Evolutionary conservation across 768 basidiomycete species (phyloP).

Genomic region (Podaxis rugospora): DNA sequence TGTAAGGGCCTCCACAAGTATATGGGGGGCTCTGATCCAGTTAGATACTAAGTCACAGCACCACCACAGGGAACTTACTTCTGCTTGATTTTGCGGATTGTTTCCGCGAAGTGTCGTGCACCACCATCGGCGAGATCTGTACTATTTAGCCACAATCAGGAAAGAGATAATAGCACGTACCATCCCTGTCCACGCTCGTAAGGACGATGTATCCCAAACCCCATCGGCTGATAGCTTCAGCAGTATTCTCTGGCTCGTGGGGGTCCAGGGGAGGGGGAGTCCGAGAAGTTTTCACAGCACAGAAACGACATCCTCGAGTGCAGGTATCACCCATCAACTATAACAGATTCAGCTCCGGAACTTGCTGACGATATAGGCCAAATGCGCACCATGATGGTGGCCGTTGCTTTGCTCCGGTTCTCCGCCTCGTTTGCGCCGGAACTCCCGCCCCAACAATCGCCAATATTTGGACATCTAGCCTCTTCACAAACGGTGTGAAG

Average conservation of each 20-base stretch:
- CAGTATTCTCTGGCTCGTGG: conserved; percentile 97
- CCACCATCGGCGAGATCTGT: conserved; percentile 91
- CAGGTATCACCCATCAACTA: conserved; percentile 99
- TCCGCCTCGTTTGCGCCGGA: conserved; percentile 60
- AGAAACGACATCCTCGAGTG: conserved; percentile 96
- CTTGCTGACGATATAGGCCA: not conserved
- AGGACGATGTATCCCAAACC: conserved; percentile 96
- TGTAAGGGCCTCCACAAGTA: conserved; percentile 94
- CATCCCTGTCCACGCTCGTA: conserved; percentile 95
- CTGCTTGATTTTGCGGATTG: conserved; percentile 91
- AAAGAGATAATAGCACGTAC: conserved; percentile 36
- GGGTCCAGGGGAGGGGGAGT: conserved; percentile 88
- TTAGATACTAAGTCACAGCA: conserved; percentile 5
- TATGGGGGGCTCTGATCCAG: conserved; percentile 75
- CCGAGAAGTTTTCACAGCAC: conserved; percentile 92
- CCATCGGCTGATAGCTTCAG: conserved; percentile 97
- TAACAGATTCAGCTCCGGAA: conserved; percentile 4
- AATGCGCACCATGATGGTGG: conserved; percentile 89
- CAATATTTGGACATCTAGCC: conserved; percentile 97
- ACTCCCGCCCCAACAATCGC: conserved; percentile 98
- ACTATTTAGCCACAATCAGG: not conserved
- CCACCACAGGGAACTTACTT: conserved; percentile 49
- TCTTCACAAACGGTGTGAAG: conserved; percentile 99
- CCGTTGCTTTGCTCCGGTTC: conserved; percentile 82
- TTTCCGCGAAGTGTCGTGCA: conserved; percentile 91